Conservation (phyloP, 805 yeast genomes). For the Yarrowia divulgata region DNA sequence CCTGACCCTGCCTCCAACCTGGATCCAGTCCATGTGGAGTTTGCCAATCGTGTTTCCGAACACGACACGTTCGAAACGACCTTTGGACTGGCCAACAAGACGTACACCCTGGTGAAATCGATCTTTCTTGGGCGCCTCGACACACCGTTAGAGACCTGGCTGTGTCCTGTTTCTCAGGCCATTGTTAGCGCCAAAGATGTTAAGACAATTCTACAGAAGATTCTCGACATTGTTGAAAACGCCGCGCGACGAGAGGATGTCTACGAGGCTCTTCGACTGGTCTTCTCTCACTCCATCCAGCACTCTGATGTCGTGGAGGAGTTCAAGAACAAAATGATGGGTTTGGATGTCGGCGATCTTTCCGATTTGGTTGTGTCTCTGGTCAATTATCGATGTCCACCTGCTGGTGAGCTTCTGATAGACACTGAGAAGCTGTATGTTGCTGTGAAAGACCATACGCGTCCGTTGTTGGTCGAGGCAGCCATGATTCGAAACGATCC, state of each 20-base stretch:
- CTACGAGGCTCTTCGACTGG: conserved; percentile 9
- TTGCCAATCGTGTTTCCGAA: conserved; percentile 2
- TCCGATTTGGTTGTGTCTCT: conserved; percentile 2
- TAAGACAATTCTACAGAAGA: background rate
- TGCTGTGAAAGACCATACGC: conserved; percentile 16
- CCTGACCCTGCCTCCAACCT: background rate
- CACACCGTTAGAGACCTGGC: background rate
- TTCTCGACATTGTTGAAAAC: background rate
- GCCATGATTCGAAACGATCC: conserved; percentile 20
- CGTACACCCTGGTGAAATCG: conserved; percentile 1
- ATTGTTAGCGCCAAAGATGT: conserved; percentile 2
- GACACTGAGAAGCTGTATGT: conserved; percentile 8
- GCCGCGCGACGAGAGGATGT: conserved; percentile 3
- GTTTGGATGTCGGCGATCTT: conserved; percentile 25
- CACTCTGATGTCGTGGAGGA: background rate
- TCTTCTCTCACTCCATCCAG: background rate
- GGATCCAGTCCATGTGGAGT: conserved; percentile 6
- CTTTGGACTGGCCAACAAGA: conserved; percentile 8
- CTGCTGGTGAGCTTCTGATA: conserved; percentile 13
- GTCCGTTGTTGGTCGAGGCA: conserved; percentile 29
- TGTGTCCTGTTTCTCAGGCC: conserved; percentile 8
- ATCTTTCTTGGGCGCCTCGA: conserved; percentile 4
- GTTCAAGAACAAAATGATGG: conserved; percentile 10
- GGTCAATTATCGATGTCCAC: conserved; percentile 8
- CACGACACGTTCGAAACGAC: conserved; percentile 31